phyloP scores from a whole-genome alignment of 2,329 filamentous ascomycete genomes.

The Fusarium devonianum region DNA sequence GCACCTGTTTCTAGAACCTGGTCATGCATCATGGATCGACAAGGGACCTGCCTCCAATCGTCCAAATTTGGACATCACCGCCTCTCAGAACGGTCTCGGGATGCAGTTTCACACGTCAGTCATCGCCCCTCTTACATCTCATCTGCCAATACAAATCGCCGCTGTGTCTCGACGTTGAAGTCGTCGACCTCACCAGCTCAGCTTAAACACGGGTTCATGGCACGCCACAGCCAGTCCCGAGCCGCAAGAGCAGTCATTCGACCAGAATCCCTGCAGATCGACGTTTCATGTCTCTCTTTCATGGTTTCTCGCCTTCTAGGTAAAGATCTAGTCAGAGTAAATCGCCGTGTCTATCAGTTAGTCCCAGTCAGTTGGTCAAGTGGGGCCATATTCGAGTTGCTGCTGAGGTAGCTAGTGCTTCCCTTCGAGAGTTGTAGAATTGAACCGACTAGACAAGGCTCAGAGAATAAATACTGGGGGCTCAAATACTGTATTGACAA shows the following conservation, averaged over 20 bases:
- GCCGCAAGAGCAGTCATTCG: conserved; percentile 19
- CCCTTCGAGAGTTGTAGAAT: no score
- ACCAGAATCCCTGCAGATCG: conserved; percentile 27
- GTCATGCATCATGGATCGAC: conserved; percentile 19
- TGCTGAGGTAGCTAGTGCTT: no score
- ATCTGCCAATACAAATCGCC: conserved; percentile 4
- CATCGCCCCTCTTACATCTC: conserved; percentile 4
- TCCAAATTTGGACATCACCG: conserved; percentile 28
- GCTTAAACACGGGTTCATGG: conserved; percentile 16
- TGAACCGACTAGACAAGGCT: no score
- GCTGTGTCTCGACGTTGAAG: neutral
- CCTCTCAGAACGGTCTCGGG: conserved; percentile 16
- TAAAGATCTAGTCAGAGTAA: conserved; percentile 18
- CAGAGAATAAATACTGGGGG: no score
- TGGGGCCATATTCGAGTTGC: no score
- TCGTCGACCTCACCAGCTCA: conserved; percentile 13
- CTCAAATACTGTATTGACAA: no score
- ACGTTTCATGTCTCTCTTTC: conserved; percentile 28
- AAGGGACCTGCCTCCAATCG: conserved; percentile 15
- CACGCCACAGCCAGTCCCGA: conserved; percentile 20
- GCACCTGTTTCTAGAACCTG: no score
- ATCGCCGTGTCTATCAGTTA: conserved; percentile 1
- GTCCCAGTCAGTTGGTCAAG: no score
- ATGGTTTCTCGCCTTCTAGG: conserved; percentile 8
- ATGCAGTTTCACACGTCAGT: conserved; percentile 33